Evolutionary conservation across 75 land plant genomes (phyloP).

Genomic region (Ceratopteris richardii): DNA sequence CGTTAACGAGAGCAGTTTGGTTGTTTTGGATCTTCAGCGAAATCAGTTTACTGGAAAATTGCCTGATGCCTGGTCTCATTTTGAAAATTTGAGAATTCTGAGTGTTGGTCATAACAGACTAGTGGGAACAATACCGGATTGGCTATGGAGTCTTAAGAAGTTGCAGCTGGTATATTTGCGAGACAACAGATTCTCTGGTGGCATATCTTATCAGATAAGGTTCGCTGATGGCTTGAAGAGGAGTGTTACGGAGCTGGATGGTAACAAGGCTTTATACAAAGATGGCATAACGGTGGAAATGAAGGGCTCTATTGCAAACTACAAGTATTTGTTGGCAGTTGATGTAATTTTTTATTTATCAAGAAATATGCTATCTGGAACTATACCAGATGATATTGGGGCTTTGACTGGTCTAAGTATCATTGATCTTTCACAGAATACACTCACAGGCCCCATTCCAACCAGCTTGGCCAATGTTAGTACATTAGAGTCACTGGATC

Average conservation of each 20-base stretch:
- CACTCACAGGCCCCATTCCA: slow-evolving; percentile 8
- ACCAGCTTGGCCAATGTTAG: neutral
- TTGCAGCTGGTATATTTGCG: neutral
- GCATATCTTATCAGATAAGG: slow-evolving; percentile 9
- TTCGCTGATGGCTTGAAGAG: neutral
- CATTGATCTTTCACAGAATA: slow-evolving; percentile 7
- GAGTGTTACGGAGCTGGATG: neutral
- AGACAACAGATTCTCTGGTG: slow-evolving; percentile 11
- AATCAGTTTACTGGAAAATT: slow-evolving; percentile 15
- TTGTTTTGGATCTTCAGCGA: slow-evolving; percentile 1
- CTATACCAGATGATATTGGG: slow-evolving; percentile 2
- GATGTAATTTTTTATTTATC: neutral
- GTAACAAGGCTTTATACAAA: neutral
- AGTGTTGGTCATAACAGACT: slow-evolving; percentile 7
- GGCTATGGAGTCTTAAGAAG: neutral
- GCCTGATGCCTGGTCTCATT: slow-evolving; percentile 7
- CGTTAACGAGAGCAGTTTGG: slow-evolving; percentile 1
- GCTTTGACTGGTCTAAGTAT: neutral
- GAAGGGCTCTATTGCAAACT: neutral
- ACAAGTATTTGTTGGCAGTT: neutral
- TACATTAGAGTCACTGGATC: neutral
- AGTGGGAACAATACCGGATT: slow-evolving; percentile 4
- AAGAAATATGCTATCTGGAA: slow-evolving; percentile 8
- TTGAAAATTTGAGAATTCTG: slow-evolving; percentile 7
- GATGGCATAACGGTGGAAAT: slow-evolving; percentile 4